Percentiles rank a stretch among this genome's conserved stretches.
Conservation (phyloP, 2,329 filamentous ascomycete genomes). For the Ophiostoma piceae region DNA sequence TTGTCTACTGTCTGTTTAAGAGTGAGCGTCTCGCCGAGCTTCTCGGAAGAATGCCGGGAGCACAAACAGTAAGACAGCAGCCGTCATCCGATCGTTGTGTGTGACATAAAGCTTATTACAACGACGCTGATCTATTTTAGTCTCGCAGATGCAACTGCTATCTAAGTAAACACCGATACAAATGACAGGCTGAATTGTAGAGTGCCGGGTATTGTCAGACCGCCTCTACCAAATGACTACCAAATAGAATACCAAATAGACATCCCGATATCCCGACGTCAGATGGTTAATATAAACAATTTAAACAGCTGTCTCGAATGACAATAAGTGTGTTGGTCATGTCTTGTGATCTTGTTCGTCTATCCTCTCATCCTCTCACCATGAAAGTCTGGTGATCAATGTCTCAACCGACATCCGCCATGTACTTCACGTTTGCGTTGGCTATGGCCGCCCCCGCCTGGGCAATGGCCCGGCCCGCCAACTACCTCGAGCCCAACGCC, state of each 20-base stretch:
- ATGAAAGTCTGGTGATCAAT: neutral
- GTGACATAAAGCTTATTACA: neutral
- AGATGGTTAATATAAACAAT: neutral
- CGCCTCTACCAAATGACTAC: no score
- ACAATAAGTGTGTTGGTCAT: neutral
- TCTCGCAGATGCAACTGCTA: no score
- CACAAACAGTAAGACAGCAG: neutral
- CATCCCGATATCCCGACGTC: neutral
- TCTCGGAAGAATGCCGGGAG: neutral
- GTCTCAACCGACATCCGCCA: neutral
- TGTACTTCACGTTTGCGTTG: neutral
- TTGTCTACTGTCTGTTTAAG: no score
- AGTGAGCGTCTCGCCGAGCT: neutral
- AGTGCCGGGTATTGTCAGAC: neutral
- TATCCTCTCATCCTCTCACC: no score
- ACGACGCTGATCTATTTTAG: neutral
- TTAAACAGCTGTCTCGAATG: neutral
- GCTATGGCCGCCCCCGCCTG: neutral
- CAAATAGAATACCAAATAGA: neutral
- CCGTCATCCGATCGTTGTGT: neutral
- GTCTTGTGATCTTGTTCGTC: neutral
- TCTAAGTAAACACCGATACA: no score
- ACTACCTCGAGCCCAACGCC: conserved; percentile 1
- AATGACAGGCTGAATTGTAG: neutral
- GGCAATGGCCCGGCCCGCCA: neutral